Conservation (phyloP, 2,329 filamentous ascomycete genomes). For the Rhynchosporium graminicola region DNA sequence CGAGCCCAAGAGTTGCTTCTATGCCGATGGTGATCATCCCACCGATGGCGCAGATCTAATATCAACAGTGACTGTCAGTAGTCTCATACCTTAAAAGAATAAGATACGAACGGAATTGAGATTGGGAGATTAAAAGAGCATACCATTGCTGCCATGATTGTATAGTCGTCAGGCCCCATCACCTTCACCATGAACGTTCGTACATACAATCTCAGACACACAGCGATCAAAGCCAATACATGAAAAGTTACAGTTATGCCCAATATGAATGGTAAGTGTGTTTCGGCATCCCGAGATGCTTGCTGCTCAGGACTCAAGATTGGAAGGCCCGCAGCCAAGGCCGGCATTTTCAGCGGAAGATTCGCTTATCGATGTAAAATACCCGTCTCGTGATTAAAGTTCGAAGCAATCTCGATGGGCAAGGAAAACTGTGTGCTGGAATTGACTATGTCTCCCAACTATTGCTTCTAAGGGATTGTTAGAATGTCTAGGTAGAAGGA, state of each 20-base stretch:
- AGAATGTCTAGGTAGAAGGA: too few relatives aligned
- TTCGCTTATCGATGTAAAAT: too few relatives aligned
- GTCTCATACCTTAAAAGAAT: not conserved
- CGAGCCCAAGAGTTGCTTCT: not conserved
- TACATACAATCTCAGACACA: constrained; percentile 46
- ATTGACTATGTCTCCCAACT: too few relatives aligned
- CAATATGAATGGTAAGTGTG: constrained; percentile 10
- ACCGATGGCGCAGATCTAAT: not conserved
- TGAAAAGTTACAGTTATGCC: constrained; percentile 10
- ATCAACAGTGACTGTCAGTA: not conserved
- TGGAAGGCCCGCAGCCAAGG: not conserved
- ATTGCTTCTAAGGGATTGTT: too few relatives aligned
- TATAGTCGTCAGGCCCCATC: constrained; percentile 49
- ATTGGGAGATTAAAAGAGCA: constrained; percentile 21
- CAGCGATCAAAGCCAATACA: constrained; percentile 40
- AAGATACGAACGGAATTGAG: too few relatives aligned
- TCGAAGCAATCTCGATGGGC: too few relatives aligned
- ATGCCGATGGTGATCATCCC: constrained; percentile 5
- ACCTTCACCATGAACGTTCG: constrained; percentile 46
- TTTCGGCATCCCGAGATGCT: not conserved
- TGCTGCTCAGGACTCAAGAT: constrained; percentile 8
- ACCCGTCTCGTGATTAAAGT: too few relatives aligned
- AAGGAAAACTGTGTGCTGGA: too few relatives aligned
- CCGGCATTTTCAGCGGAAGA: not conserved
- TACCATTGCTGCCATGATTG: constrained; percentile 47